Conservation (phyloP, 2,329 filamentous ascomycete species). For the Ceratocystis cacaofunesta region DNA sequence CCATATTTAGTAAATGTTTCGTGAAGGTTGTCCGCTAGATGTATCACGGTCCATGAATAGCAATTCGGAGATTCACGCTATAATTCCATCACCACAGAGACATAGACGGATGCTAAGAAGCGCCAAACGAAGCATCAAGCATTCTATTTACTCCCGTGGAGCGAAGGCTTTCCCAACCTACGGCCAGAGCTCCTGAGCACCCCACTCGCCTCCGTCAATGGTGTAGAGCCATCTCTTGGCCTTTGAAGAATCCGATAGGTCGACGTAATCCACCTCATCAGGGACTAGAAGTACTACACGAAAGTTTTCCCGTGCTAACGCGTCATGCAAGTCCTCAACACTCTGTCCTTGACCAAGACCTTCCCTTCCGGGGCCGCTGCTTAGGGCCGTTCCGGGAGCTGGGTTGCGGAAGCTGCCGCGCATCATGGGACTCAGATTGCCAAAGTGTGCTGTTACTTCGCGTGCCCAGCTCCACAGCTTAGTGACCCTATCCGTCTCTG, state of each 20-base stretch:
- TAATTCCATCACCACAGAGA: background rate
- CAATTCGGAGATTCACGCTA: background rate
- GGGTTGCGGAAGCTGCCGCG: constrained; percentile 63
- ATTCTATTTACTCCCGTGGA: no score
- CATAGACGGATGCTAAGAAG: no score
- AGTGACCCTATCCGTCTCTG: constrained; percentile 18
- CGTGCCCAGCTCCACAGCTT: constrained; percentile 56
- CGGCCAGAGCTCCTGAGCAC: constrained; percentile 10
- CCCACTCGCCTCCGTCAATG: constrained; percentile 27
- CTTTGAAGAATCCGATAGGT: constrained; percentile 52
- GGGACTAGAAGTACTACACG: constrained; percentile 70
- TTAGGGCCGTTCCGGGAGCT: constrained; percentile 47
- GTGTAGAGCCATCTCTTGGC: constrained; percentile 53
- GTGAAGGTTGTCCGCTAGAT: background rate
- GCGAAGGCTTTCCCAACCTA: background rate
- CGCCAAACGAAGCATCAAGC: no score
- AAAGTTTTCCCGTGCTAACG: constrained; percentile 58
- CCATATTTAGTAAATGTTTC: background rate
- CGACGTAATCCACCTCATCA: constrained; percentile 58
- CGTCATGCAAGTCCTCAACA: constrained; percentile 56
- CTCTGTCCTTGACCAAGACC: constrained; percentile 41
- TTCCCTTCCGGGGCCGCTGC: constrained; percentile 25
- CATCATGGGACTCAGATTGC: constrained; percentile 70
- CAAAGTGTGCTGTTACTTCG: constrained; percentile 79
- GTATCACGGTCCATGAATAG: background rate